A percentile compares a stretch with the other conserved stretches of the same genome.
phyloP scores from a whole-genome alignment of 1,139 yeast genomes.

The Blastobotrys arbuscula region DNA sequence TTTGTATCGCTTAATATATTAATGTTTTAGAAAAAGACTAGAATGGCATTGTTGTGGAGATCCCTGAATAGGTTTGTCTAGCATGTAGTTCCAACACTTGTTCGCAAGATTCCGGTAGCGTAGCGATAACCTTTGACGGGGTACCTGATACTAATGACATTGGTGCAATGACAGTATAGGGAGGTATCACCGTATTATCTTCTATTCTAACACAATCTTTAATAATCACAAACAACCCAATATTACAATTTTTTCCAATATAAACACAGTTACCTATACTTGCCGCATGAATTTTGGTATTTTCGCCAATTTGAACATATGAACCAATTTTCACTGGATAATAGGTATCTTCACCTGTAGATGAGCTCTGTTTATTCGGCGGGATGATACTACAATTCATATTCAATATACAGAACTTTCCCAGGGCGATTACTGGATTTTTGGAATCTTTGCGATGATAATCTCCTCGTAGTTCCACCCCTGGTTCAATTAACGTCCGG shows the following conservation, averaged over 20 bases:
- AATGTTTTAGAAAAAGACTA: background rate
- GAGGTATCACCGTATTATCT: constrained; percentile 47
- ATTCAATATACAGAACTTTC: constrained; percentile 42
- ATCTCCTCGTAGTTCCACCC: constrained; percentile 40
- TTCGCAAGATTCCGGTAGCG: constrained; percentile 35
- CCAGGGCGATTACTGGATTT: constrained; percentile 45
- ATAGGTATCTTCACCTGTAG: constrained; percentile 19
- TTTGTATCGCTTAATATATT: background rate
- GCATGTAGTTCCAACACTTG: constrained; percentile 33
- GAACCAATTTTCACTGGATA: constrained; percentile 51
- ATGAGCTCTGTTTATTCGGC: constrained; percentile 18
- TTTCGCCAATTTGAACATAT: constrained; percentile 48
- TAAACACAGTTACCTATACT: constrained; percentile 42
- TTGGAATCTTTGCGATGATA: constrained; percentile 31
- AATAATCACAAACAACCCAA: constrained; percentile 50
- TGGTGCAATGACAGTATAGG: constrained; percentile 55
- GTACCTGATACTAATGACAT: constrained; percentile 44
- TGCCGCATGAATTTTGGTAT: constrained; percentile 39
- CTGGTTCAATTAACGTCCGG: constrained; percentile 36
- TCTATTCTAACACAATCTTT: constrained; percentile 58
- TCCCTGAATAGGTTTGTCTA: constrained; percentile 30
- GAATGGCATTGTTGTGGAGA: constrained; percentile 20
- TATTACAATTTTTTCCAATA: constrained; percentile 53
- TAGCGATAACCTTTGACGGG: constrained; percentile 25
- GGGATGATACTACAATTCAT: constrained; percentile 25